phyloP scores from a whole-genome alignment of 306 rosid species.

The Abrus precatorius region DNA sequence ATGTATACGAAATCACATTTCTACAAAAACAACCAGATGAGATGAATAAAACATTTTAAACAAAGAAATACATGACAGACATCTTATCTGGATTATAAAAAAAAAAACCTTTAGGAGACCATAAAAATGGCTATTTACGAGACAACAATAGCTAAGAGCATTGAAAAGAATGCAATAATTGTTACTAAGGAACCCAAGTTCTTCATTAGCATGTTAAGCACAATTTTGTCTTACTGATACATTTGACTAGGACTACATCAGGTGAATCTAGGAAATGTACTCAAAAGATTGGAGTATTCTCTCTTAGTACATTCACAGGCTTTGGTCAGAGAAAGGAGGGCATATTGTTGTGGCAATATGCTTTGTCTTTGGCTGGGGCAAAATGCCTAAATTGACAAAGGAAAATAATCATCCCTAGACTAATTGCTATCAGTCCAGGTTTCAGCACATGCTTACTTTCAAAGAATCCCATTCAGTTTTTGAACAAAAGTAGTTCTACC shows the following conservation, averaged over 20 bases:
- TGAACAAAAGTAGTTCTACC: constrained; percentile 5
- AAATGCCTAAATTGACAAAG: constrained; percentile 18
- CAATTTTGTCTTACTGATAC: constrained; percentile 9
- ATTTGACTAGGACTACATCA: constrained; percentile 8
- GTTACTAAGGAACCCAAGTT: constrained; percentile 19
- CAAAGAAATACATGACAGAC: neutral
- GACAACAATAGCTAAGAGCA: neutral
- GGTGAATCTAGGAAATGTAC: neutral
- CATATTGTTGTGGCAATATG: constrained; percentile 19
- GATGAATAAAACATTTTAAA: constrained; percentile 27
- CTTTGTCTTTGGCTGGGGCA: neutral
- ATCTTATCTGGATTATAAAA: neutral
- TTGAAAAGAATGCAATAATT: neutral
- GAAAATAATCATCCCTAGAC: constrained; percentile 28
- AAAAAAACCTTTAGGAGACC: constrained; percentile 2
- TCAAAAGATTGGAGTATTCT: neutral
- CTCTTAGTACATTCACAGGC: neutral
- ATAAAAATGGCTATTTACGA: constrained; percentile 20
- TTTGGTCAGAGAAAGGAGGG: constrained; percentile 13
- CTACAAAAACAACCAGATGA: neutral
- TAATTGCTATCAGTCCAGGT: constrained; percentile 16
- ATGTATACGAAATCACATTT: constrained; percentile 3
- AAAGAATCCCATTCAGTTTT: neutral
- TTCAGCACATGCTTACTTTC: constrained; percentile 32
- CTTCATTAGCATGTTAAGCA: constrained; percentile 12